Conservation (phyloP, 192 early-diverging fungal species). For the Linderina pennispora region DNA sequence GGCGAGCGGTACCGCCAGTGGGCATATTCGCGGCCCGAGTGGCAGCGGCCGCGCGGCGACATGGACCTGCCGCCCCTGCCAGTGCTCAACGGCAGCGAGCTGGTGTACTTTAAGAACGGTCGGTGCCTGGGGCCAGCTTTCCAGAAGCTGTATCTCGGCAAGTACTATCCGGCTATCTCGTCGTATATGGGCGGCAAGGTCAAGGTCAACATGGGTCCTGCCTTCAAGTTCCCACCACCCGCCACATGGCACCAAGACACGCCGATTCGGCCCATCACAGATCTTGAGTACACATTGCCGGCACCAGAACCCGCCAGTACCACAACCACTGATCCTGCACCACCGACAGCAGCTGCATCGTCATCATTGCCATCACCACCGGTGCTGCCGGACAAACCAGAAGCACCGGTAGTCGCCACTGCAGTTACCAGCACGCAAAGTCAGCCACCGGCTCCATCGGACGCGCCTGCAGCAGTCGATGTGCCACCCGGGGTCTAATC, state of each 20-base stretch:
- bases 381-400: too few species aligned
- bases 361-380: too few species aligned
- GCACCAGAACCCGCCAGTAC: slow-evolving; percentile 3
- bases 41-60: slow-evolving; percentile 39
- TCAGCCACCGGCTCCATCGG: too few species aligned
- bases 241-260: slow-evolving; percentile 35
- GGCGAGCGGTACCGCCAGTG: slow-evolving; percentile 38
- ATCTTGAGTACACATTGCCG: slow-evolving; percentile 39
- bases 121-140: slow-evolving; percentile 59
- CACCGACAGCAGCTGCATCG: too few species aligned
- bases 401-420: too few species aligned
- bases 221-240: slow-evolving; percentile 56
- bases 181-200: slow-evolving; percentile 57
- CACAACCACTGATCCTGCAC: too few species aligned
- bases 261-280: slow-evolving; percentile 30
- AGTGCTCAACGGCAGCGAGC: slow-evolving; percentile 49
- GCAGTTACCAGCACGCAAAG: too few species aligned
- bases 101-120: slow-evolving; percentile 64
- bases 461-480: too few species aligned
- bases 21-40: slow-evolving; percentile 34
- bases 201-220: slow-evolving; percentile 64
- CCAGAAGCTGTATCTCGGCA: slow-evolving; percentile 58
- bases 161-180: slow-evolving; percentile 74
- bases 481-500: too few species aligned
- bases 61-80: slow-evolving; percentile 41